Evolutionary conservation across 371 early-diverging fungal genomes (phyloP), one percentile per base, ranked within the genome.

Genomic region (Cokeromyces recurvatus): DNA sequence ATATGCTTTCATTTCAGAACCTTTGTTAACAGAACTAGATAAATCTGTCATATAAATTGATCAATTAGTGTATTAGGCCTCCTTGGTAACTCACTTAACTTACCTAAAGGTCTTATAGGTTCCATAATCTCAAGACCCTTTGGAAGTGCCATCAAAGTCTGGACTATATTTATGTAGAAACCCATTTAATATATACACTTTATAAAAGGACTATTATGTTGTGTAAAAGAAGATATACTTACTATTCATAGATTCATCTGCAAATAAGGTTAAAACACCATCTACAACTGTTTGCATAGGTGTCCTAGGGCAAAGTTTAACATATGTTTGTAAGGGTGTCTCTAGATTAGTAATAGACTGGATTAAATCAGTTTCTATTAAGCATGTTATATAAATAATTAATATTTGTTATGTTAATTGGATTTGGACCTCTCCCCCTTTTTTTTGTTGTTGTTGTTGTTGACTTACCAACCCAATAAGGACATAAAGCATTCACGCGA

Each of bases 221-320:
- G 21, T 23, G 23, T 2, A 39, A 17, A 23, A 11, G 4, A 14
- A 10, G 1, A 5, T 29, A 16, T 29, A 23, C 45, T 48, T 53
- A 62, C 82, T 73, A 3, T 63, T 57, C 15, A 70, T 58, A 1
- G 48, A 45, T 24, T 74, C 64, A 44, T 81, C 78, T 43, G 67
- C 66, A 46, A 79, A 68, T 8, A 69, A 63, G 12, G 51, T 47
- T 40, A 79, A 55, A 32, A 78, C 70, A 6, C 75, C 82, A 10
- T 82, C 79, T 17, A 78, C 68, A 7, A 80, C 79, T 14, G 58
- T 55, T 7, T 55, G 59, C n/a, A 81, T 70, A 5, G 72, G 57
- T 7, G 74, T 70, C 20, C 56, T 55, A 15, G 64, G 59, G 1
- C 51, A 32, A 0, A 40, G 17, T 6, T 23, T 37, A 2, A 62